A percentile compares a stretch with the other conserved stretches of the same genome.
Evolutionary conservation across 805 yeast genomes (phyloP).

Genomic region (Kazachstania africana): DNA sequence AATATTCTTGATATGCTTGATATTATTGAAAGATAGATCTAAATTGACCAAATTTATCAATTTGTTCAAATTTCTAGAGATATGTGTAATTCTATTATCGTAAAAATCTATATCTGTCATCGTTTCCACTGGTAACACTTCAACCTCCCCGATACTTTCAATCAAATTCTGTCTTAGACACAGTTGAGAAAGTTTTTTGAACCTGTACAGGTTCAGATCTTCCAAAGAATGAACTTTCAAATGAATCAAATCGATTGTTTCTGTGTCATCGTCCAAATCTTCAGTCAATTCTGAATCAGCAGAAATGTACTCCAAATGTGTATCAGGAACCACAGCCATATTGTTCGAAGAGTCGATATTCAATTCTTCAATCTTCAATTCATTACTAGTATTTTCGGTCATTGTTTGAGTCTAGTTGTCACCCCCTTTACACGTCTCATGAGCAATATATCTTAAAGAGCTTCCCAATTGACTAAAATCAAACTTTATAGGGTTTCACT

Average conservation of each 20-base stretch:
- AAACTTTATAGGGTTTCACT: too few relatives aligned
- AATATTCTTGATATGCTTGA: constrained; percentile 72
- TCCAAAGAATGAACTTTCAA: constrained; percentile 54
- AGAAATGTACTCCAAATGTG: constrained; percentile 39
- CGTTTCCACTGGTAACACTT: constrained; percentile 40
- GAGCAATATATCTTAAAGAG: too few relatives aligned
- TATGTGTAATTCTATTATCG: constrained; percentile 84
- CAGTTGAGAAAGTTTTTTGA: constrained; percentile 43
- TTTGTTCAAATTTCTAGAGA: constrained; percentile 56
- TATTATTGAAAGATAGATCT: constrained; percentile 84
- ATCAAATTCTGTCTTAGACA: constrained; percentile 79
- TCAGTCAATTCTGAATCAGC: constrained; percentile 58
- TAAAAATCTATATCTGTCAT: constrained; percentile 78
- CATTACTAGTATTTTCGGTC: too few relatives aligned
- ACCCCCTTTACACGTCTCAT: too few relatives aligned
- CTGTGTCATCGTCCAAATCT: constrained; percentile 45
- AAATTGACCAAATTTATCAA: constrained; percentile 45
- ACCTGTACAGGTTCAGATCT: constrained; percentile 46
- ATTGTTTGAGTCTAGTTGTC: too few relatives aligned
- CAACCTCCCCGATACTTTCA: constrained; percentile 60
- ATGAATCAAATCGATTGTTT: constrained; percentile 55
- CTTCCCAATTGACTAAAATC: too few relatives aligned
- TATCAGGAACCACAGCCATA: constrained; percentile 23
- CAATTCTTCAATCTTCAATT: background rate
- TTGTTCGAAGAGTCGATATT: too few relatives aligned